phyloP scores from a whole-genome alignment of 495 filamentous ascomycete genomes.

The Penicillium roqueforti region DNA sequence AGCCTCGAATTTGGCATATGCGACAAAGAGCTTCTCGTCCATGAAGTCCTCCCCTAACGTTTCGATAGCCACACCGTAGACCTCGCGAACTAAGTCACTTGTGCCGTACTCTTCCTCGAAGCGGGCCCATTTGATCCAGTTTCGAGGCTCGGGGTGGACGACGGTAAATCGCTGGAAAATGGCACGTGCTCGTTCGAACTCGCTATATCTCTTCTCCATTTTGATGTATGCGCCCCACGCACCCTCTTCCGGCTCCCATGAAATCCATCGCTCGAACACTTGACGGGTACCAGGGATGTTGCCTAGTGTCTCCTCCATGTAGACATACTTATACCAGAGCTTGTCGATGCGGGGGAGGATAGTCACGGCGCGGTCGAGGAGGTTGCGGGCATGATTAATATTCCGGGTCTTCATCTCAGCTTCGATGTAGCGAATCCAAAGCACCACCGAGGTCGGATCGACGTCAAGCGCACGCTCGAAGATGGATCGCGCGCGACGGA shows the following conservation, averaged over 20 bases:
- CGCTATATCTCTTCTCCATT: constrained; percentile 89
- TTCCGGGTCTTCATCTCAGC: constrained; percentile 94
- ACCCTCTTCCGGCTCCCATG: constrained; percentile 93
- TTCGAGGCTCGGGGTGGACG: constrained; percentile 90
- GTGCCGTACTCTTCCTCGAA: constrained; percentile 96
- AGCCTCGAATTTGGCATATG: constrained; percentile 87
- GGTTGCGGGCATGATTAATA: constrained; percentile 94
- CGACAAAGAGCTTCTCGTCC: constrained; percentile 91
- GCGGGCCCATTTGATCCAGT: constrained; percentile 98
- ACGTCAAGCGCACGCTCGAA: constrained; percentile 96
- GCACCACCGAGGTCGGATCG: constrained; percentile 73
- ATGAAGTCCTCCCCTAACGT: constrained; percentile 92
- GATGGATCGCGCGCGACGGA: constrained; percentile 87
- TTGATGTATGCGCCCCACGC: constrained; percentile 97
- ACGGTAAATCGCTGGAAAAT: constrained; percentile 90
- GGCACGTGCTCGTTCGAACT: constrained; percentile 76
- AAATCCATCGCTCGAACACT: constrained; percentile 98
- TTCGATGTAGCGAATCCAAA: constrained; percentile 90
- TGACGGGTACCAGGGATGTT: constrained; percentile 90
- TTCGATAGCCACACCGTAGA: constrained; percentile 86
- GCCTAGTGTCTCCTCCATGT: constrained; percentile 95
- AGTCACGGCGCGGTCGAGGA: constrained; percentile 94
- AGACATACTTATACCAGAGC: constrained; percentile 98
- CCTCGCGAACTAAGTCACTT: constrained; percentile 84
- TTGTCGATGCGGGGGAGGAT: constrained; percentile 89